Base-by-base conservation (phyloP, 164 flowering plant genomes). In the Macadamia tetraphylla region DNA sequence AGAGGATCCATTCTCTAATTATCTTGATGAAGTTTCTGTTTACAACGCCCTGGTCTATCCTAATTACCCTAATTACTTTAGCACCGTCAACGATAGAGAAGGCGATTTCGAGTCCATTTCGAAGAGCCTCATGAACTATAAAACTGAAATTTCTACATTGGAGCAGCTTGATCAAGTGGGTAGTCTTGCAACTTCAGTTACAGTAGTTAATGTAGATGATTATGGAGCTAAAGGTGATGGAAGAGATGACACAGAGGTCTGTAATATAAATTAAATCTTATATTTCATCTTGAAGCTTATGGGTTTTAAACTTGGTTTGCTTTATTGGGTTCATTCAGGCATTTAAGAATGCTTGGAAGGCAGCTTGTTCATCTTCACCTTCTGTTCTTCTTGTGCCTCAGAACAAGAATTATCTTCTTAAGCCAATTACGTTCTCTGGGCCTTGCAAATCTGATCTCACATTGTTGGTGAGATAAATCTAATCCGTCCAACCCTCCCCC, bases 161-260 rank as follows among this genome's bases (percentile, higher is more conserved):
- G 48, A 48, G 15, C 65, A 61, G 1, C 52, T 63, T 29, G 67
- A 61, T 18, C 8, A 51, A 53, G 65, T 68, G 17, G 75, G 66
- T 49, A 52, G 67, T 40, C 73, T 71, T 48, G 30, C 51, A 32
- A 18, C 67, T 63, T 68, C 74, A 12, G 44, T n/a, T n/a, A 52
- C 42, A 57, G 67, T 63, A 7, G 64, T 81, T 62, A 80, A 58
- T 73, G 87, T 88, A 2, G 60, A 75, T 30, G 73, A 78, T 66
- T 85, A 63, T 67, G 91, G 88, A 68, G 90, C 89, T 68, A 82
- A 77, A 74, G 94, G 83, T 61, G 85, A 84, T 78, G 88, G 90
- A 18, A 63, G 12, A 53, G 87, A 85, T 79, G 91, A 81, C 62
- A 75, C 85, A 2, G 40, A 84, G 88, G 89, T 75, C 57, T 40